Evolutionary conservation across 306 rosid species (phyloP).

Genomic region (Alnus glutinosa): DNA sequence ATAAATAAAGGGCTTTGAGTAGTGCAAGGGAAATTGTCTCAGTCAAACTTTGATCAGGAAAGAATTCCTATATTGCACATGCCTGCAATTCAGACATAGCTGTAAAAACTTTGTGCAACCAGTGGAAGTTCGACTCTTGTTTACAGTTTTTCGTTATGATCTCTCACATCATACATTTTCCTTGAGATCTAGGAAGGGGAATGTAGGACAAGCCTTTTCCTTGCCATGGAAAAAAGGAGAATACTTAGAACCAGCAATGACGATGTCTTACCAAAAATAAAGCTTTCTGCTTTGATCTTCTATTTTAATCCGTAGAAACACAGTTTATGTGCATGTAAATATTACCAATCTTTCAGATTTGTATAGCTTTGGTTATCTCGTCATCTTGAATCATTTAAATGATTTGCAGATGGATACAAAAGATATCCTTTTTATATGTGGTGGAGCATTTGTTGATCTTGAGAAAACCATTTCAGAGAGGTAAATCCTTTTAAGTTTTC

Average conservation of each 20-base stretch:
- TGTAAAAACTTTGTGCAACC: background rate
- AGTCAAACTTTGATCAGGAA: background rate
- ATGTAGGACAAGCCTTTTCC: background rate
- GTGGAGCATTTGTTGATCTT: conserved; percentile 96
- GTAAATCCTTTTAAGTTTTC: conserved; percentile 38
- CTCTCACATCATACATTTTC: background rate
- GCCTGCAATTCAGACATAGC: background rate
- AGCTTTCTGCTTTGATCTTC: background rate
- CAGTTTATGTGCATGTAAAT: conserved; percentile 14
- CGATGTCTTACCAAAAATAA: background rate
- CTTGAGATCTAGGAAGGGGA: background rate
- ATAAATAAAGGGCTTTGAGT: background rate
- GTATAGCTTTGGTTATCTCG: conserved; percentile 5
- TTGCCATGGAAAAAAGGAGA: background rate
- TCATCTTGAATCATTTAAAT: conserved; percentile 23
- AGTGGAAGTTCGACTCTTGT: background rate
- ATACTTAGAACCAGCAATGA: background rate
- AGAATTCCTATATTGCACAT: background rate
- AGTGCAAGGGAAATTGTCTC: background rate
- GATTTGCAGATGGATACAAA: conserved; percentile 82
- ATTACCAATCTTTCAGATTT: conserved; percentile 2
- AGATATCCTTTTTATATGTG: conserved; percentile 93
- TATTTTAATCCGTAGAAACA: conserved; percentile 2
- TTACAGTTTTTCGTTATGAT: background rate
- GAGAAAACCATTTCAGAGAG: conserved; percentile 98